These are phyloP conservation scores for Balansia obtecta DNA, from an alignment of 2,329 filamentous ascomycete species.

Conservation along the genomic window DNA sequence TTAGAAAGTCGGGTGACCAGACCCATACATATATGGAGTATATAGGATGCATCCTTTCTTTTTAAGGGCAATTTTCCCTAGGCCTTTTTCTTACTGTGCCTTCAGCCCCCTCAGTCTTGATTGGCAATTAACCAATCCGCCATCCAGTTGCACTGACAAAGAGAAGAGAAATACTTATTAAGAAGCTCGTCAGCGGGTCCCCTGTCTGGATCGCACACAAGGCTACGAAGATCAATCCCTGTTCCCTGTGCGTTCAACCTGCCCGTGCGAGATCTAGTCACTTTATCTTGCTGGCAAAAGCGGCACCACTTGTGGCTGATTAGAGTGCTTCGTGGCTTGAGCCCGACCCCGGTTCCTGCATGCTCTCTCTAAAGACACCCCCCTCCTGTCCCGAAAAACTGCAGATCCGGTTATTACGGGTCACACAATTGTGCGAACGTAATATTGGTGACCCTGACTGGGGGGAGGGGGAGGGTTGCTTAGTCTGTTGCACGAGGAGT, in stretches of 20 bases:
- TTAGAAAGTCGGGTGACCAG: no score
- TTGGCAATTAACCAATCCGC: no score
- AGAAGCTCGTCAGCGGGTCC: no score
- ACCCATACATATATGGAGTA: no score
- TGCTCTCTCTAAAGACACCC: background rate
- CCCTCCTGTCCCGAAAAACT: background rate
- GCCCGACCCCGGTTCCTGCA: background rate
- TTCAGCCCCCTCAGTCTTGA: no score
- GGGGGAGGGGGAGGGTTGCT: no score
- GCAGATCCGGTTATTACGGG: background rate
- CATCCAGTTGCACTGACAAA: no score
- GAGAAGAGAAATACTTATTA: no score
- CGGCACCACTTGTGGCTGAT: conserved; percentile 2
- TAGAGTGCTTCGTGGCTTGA: background rate
- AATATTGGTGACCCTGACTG: background rate
- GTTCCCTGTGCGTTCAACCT: background rate
- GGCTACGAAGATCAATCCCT: background rate
- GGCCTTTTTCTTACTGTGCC: no score
- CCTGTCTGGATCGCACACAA: background rate
- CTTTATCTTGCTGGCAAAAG: background rate
- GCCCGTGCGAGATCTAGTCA: background rate
- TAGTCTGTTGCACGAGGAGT: no score
- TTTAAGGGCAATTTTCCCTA: no score
- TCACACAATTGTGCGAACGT: background rate
- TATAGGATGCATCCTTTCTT: no score